These are phyloP conservation scores for Sedum album DNA, from an alignment of 164 flowering plant species.

Conservation along the genomic window DNA sequence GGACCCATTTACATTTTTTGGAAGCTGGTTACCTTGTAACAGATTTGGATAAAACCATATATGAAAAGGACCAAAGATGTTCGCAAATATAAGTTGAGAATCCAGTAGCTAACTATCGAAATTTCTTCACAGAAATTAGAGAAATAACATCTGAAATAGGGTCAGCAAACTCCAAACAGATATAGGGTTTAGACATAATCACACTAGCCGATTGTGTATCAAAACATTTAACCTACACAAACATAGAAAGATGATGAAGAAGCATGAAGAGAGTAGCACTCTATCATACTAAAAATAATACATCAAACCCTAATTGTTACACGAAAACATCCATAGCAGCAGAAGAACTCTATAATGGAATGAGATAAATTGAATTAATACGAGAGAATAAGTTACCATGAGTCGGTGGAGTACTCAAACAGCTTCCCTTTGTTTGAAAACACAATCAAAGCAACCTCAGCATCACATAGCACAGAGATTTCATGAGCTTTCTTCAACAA, in stretches of 20 bases:
- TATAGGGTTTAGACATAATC: neutral
- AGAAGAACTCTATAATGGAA: neutral
- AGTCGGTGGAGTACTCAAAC: conserved; percentile 17
- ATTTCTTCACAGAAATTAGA: neutral
- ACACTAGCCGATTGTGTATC: neutral
- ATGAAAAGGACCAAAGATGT: neutral
- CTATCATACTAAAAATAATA: neutral
- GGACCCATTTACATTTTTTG: neutral
- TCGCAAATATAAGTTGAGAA: neutral
- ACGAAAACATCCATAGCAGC: neutral
- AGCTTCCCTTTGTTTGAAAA: conserved; percentile 38
- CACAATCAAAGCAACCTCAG: conserved; percentile 34
- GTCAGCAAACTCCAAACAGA: neutral
- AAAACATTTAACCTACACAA: neutral
- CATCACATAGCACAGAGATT: conserved; percentile 40
- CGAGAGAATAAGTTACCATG: conserved; percentile 3
- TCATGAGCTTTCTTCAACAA: conserved; percentile 39
- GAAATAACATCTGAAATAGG: neutral
- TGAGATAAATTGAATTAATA: neutral
- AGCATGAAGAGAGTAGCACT: neutral
- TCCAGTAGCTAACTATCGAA: neutral
- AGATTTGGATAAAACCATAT: neutral
- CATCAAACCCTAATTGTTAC: neutral
- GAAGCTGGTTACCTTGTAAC: neutral
- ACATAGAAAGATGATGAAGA: neutral